Conservation (phyloP, 176 grass and related monocot genomes). For the Musa acuminata region DNA sequence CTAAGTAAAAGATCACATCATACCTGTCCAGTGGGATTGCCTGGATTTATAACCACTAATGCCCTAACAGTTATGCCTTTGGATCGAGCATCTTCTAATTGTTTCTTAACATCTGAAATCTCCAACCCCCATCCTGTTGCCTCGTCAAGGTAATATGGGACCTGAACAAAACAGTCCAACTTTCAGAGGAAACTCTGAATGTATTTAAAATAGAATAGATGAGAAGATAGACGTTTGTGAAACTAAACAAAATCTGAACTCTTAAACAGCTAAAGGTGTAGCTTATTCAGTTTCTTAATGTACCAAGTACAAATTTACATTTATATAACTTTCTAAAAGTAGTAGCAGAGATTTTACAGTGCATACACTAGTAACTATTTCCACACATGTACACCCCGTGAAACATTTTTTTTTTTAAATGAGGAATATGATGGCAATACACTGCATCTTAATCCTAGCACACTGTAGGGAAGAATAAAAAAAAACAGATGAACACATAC, state of each 20-base stretch:
- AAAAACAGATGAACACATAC: constrained; percentile 23
- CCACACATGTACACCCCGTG: too few relatives aligned
- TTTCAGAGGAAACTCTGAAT: neutral
- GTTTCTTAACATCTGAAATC: constrained; percentile 49
- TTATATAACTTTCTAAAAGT: too few relatives aligned
- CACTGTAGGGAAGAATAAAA: neutral
- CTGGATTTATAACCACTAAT: constrained; percentile 75
- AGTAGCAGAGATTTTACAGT: too few relatives aligned
- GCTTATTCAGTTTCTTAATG: too few relatives aligned
- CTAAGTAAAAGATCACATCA: neutral
- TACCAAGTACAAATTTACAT: too few relatives aligned
- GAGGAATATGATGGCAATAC: neutral
- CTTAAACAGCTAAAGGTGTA: too few relatives aligned
- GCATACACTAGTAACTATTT: too few relatives aligned
- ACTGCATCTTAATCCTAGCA: neutral
- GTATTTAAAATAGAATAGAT: too few relatives aligned
- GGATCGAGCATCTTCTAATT: constrained; percentile 47
- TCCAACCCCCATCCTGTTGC: constrained; percentile 43
- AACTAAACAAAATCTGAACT: too few relatives aligned
- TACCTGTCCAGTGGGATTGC: constrained; percentile 81
- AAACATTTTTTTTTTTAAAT: too few relatives aligned
- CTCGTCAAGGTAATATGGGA: constrained; percentile 69
- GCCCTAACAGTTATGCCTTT: constrained; percentile 47
- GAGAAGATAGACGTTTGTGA: too few relatives aligned
- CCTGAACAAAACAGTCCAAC: constrained; percentile 28